These are phyloP conservation scores for Talaromyces wortmannii DNA, from an alignment of 495 filamentous ascomycete genomes.

Conservation along the genomic window DNA sequence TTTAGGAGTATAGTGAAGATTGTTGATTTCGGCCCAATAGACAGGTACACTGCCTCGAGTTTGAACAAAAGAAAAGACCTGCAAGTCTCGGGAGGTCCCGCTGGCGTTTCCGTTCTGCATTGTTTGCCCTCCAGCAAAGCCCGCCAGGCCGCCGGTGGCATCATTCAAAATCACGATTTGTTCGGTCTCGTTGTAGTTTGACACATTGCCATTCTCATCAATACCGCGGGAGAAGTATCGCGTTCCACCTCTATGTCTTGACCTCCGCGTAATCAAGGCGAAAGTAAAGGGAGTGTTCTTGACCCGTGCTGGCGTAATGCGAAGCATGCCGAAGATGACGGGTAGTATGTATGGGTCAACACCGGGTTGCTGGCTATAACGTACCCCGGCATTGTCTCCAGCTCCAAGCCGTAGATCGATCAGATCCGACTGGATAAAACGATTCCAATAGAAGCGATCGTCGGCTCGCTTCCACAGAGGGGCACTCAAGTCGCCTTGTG, in stretches of 20 bases:
- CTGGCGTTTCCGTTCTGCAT: conserved; percentile 64
- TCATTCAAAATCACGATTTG: conserved; percentile 87
- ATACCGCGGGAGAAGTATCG: conserved; percentile 91
- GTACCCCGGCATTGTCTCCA: conserved; percentile 32
- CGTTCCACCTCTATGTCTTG: conserved; percentile 79
- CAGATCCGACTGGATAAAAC: conserved; percentile 81
- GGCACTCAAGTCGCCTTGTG: conserved; percentile 54
- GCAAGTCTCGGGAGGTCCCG: conserved; percentile 60
- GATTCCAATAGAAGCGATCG: conserved; percentile 98
- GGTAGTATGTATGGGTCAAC: conserved; percentile 92
- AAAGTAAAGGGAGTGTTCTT: conserved; percentile 79
- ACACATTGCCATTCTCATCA: conserved; percentile 87
- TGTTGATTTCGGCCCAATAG: conserved; percentile 93
- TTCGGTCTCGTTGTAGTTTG: conserved; percentile 98
- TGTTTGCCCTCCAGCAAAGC: conserved; percentile 69
- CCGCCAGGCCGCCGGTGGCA: conserved; percentile 60
- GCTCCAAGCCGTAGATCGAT: conserved; percentile 69
- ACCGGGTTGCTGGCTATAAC: conserved; percentile 61
- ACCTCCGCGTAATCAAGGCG: conserved; percentile 79
- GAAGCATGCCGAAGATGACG: conserved; percentile 89
- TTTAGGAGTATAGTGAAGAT: conserved; percentile 79
- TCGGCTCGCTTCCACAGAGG: conserved; percentile 91
- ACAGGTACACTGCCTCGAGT: conserved; percentile 91
- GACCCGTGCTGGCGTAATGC: conserved; percentile 73
- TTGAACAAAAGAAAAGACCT: conserved; percentile 89